Conservation (phyloP, 179 eudicot species). For the Nepenthes alata region DNA sequence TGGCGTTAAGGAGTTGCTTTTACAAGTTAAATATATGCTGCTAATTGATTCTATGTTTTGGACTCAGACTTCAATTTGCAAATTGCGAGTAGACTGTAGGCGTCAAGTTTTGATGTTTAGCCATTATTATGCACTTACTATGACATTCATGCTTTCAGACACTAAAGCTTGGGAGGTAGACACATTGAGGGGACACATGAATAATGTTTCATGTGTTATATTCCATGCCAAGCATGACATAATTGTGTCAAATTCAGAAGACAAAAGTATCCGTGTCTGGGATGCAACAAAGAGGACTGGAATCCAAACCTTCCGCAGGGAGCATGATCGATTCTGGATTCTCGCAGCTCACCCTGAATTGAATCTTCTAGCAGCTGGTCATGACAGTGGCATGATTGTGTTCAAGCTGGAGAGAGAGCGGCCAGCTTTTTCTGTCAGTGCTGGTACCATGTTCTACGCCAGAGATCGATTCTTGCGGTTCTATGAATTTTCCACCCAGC, state of each 20-base stretch:
- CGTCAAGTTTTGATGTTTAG: not conserved
- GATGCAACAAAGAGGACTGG: slow-evolving; percentile 94
- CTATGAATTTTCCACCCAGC: slow-evolving; percentile 69
- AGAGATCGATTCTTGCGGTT: slow-evolving; percentile 83
- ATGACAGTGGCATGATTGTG: slow-evolving; percentile 92
- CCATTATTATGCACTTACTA: slow-evolving; percentile 3
- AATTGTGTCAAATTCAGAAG: slow-evolving; percentile 93
- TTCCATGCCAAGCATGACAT: slow-evolving; percentile 95
- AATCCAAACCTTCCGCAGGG: slow-evolving; percentile 88
- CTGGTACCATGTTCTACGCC: slow-evolving; percentile 67
- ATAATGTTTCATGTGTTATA: slow-evolving; percentile 87
- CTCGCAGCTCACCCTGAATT: slow-evolving; percentile 90
- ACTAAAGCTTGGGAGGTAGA: slow-evolving; percentile 99
- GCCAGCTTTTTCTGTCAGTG: slow-evolving; percentile 86
- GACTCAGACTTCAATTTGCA: not conserved
- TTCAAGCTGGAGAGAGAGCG: slow-evolving; percentile 95
- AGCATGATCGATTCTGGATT: slow-evolving; percentile 97
- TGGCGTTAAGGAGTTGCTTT: no score
- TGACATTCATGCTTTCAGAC: slow-evolving; percentile 36
- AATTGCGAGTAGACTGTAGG: not conserved
- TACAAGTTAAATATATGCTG: no score
- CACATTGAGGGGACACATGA: slow-evolving; percentile 96
- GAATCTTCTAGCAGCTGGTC: slow-evolving; percentile 95
- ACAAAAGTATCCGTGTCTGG: slow-evolving; percentile 97
- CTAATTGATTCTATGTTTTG: not conserved